Evolutionary conservation across 73 alveolate species (phyloP).

Genomic region (Blepharisma japonicum): DNA sequence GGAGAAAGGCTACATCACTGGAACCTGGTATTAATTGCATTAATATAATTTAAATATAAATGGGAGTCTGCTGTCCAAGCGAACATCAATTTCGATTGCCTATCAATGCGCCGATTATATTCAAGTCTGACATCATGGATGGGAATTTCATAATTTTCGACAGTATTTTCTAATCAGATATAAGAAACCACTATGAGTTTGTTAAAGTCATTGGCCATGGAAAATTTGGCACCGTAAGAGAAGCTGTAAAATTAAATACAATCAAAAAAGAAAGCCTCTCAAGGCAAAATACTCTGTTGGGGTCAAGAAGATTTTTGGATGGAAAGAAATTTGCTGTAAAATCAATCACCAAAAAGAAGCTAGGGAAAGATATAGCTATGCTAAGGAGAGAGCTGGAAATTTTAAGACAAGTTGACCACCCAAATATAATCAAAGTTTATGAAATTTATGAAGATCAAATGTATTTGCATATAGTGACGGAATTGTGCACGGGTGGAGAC

Average conservation of each 20-base stretch:
- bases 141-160: too few relatives aligned
- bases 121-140: too few relatives aligned
- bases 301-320: too few relatives aligned
- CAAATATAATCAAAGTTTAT: conserved; percentile 63
- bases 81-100: too few relatives aligned
- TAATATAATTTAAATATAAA: too few relatives aligned
- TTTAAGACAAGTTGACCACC: conserved; percentile 62
- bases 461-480: conserved; percentile 69
- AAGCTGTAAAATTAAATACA: conserved; percentile 50
- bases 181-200: conserved; percentile 47
- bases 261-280: conserved; percentile 11
- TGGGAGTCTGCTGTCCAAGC: too few relatives aligned
- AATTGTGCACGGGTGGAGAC: conserved; percentile 77
- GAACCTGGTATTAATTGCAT: too few relatives aligned
- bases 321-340: conserved; percentile 24
- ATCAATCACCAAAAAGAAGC: conserved; percentile 35
- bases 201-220: conserved; percentile 79
- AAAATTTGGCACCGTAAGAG: conserved; percentile 81
- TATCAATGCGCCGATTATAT: too few relatives aligned
- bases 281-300: too few relatives aligned
- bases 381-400: background rate
- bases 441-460: conserved; percentile 76
- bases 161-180: too few relatives aligned
- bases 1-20: too few relatives aligned
- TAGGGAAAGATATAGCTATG: background rate